phyloP scores from a whole-genome alignment of 2,329 filamentous ascomycete genomes.

The Hypoxylon sp. region DNA sequence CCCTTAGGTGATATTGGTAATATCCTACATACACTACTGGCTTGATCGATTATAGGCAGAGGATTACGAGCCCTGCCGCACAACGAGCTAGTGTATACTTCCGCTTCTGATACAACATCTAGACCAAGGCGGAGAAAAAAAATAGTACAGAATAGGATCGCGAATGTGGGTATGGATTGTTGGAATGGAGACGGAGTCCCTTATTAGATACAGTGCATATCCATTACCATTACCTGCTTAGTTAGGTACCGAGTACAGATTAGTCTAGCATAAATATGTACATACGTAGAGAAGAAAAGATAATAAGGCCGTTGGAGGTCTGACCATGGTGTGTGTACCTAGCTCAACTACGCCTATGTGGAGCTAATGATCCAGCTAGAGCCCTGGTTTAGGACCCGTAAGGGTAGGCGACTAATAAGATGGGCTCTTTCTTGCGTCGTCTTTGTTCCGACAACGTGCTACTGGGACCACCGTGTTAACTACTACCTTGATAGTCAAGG shows the following conservation, averaged over 20 bases:
- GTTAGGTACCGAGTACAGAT: constrained; percentile 29
- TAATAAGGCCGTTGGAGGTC: constrained; percentile 11
- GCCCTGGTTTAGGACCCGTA: constrained; percentile 23
- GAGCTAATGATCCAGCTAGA: constrained; percentile 31
- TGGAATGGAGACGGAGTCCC: constrained; percentile 21
- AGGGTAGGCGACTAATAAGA: constrained; percentile 34
- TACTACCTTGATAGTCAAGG: constrained; percentile 36
- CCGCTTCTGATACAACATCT: constrained; percentile 2
- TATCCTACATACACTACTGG: constrained; percentile 3
- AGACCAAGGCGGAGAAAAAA: constrained; percentile 5
- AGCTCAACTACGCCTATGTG: constrained; percentile 21
- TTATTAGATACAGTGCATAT: constrained; percentile 11
- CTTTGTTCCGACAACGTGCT: constrained; percentile 41
- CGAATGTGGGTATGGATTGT: constrained; percentile 15
- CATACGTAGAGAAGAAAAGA: constrained; percentile 1
- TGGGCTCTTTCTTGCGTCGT: constrained; percentile 29
- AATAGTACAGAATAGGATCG: constrained; percentile 17
- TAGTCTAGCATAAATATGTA: constrained; percentile 5
- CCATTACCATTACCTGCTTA: constrained; percentile 8
- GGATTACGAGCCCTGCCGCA: constrained; percentile 12
- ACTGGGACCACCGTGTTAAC: constrained; percentile 41
- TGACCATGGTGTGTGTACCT: constrained; percentile 9
- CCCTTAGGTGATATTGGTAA: constrained; percentile 5
- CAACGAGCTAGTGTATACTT: constrained; percentile 3
- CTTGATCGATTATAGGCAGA: constrained; percentile 9